phyloP scores from a whole-genome alignment of 106 monocot genomes.

The Dendrobium catenatum region DNA sequence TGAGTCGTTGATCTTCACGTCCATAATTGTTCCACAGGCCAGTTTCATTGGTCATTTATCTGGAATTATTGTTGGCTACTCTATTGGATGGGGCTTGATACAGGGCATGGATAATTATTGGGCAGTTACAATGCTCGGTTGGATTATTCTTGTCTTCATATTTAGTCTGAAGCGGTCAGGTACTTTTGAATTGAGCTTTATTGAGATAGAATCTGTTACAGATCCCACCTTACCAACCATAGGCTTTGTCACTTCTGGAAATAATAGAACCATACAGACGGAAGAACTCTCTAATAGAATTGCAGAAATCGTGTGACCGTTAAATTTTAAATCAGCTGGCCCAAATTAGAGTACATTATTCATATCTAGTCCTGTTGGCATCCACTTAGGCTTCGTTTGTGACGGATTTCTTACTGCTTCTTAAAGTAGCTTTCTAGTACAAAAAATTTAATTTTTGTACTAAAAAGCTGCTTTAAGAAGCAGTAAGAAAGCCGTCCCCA shows the following conservation, averaged over 20 bases:
- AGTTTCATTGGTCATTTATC: slow-evolving; percentile 94
- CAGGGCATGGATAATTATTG: slow-evolving; percentile 98
- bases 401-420: too few relatives aligned
- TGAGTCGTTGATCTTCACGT: slow-evolving; percentile 83
- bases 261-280: slow-evolving; percentile 49
- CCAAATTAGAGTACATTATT: neutral
- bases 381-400: neutral
- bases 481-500: too few relatives aligned
- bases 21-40: slow-evolving; percentile 93
- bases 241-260: slow-evolving; percentile 48
- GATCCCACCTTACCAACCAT: slow-evolving; percentile 60
- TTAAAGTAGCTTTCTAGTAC: too few relatives aligned
- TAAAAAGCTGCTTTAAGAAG: too few relatives aligned
- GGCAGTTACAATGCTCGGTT: slow-evolving; percentile 78
- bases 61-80: slow-evolving; percentile 89
- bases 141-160: slow-evolving; percentile 55
- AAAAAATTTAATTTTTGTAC: too few relatives aligned
- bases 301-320: slow-evolving; percentile 37
- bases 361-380: neutral
- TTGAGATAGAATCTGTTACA: slow-evolving; percentile 74
- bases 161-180: slow-evolving; percentile 79
- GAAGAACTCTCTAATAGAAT: slow-evolving; percentile 28
- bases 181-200: slow-evolving; percentile 57
- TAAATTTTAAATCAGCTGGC: neutral
- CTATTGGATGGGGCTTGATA: slow-evolving; percentile 88